Conservation (phyloP, 495 filamentous ascomycete species). For the Rusavskia elegans region DNA sequence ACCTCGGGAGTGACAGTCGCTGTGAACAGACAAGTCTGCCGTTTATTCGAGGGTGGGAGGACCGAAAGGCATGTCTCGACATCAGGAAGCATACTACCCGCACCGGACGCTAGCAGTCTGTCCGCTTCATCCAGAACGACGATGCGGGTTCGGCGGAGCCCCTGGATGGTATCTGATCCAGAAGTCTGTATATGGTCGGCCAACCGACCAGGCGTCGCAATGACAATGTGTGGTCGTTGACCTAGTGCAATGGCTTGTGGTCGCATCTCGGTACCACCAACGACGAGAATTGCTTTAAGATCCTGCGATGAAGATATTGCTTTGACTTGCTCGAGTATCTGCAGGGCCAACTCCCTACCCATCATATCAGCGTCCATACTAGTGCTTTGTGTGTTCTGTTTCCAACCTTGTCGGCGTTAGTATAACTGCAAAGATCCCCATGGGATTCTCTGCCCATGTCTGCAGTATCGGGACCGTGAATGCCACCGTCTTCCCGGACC, state of each 20-base stretch:
- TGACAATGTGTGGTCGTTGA: slow-evolving; percentile 73
- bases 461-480: slow-evolving; percentile 90
- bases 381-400: neutral
- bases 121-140: slow-evolving; percentile 96
- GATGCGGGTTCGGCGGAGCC: slow-evolving; percentile 59
- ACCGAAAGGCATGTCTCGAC: slow-evolving; percentile 72
- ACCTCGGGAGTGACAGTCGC: slow-evolving; percentile 93
- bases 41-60: slow-evolving; percentile 52
- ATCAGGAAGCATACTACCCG: slow-evolving; percentile 83
- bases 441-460: slow-evolving; percentile 81
- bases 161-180: slow-evolving; percentile 73
- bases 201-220: slow-evolving; percentile 85
- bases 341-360: slow-evolving; percentile 67
- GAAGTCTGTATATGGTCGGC: slow-evolving; percentile 88
- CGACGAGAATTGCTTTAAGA: slow-evolving; percentile 73
- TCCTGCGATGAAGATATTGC: slow-evolving; percentile 75
- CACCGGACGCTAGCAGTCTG: slow-evolving; percentile 58
- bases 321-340: slow-evolving; percentile 90
- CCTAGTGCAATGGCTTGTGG: slow-evolving; percentile 70
- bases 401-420: slow-evolving; percentile 58
- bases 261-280: slow-evolving; percentile 85
- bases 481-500: slow-evolving; percentile 97
- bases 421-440: slow-evolving; percentile 77
- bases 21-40: slow-evolving; percentile 92
- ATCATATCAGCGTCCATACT: neutral